These are phyloP conservation scores for Crataegus laevigata DNA, from an alignment of 306 rosid genomes.

Conservation along the genomic window DNA sequence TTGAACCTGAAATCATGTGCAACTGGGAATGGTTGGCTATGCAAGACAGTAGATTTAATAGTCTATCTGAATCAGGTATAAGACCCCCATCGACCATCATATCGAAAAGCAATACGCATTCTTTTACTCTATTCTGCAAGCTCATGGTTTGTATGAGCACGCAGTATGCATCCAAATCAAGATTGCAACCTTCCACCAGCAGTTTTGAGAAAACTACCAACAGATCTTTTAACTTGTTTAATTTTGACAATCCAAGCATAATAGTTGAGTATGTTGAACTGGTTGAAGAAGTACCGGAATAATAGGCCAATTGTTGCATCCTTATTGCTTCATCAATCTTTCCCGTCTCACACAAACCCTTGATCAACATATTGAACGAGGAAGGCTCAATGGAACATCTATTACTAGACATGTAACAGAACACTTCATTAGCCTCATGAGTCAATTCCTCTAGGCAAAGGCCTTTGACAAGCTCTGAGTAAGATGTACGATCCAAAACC, in stretches of 20 bases:
- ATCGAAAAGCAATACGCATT: conserved; percentile 49
- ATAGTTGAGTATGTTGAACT: conserved; percentile 40
- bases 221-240: conserved; percentile 29
- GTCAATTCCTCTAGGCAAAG: conserved; percentile 46
- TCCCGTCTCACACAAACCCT: conserved; percentile 48
- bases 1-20: conserved; percentile 39
- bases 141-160: conserved; percentile 53
- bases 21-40: conserved; percentile 45
- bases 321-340: conserved; percentile 39
- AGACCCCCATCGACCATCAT: conserved; percentile 57
- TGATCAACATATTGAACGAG: conserved; percentile 51
- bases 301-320: conserved; percentile 44
- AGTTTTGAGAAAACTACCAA: conserved; percentile 45
- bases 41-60: conserved; percentile 43
- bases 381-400: conserved; percentile 42
- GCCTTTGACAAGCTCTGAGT: conserved; percentile 57
- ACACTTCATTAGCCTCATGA: conserved; percentile 49
- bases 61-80: conserved; percentile 51
- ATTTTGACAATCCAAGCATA: conserved; percentile 47
- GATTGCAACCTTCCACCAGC: conserved; percentile 47
- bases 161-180: conserved; percentile 54
- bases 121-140: conserved; percentile 33
- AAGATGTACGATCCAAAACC: conserved; percentile 58
- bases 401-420: conserved; percentile 54
- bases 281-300: conserved; percentile 44